Conservation (phyloP, 106 monocot species). For the Alisma plantagoaquatica region DNA sequence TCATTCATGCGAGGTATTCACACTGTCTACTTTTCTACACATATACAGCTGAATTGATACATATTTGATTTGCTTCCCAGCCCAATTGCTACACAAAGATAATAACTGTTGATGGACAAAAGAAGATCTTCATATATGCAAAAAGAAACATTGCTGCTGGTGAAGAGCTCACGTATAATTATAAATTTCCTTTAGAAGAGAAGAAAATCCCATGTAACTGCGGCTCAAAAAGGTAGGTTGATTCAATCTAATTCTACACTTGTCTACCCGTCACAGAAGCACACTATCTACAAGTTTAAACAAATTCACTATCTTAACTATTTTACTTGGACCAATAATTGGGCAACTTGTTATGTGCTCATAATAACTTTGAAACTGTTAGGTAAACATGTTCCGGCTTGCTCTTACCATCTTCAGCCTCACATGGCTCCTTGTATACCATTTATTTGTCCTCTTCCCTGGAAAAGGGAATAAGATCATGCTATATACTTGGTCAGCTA, state of each 20-base stretch:
- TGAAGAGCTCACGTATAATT: conserved; percentile 96
- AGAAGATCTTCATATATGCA: conserved; percentile 98
- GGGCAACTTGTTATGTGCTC: not conserved
- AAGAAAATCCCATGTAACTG: conserved; percentile 98
- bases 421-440: too few relatives aligned
- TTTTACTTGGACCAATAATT: not conserved
- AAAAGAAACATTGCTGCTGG: conserved; percentile 84
- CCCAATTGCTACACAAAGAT: conserved; percentile 98
- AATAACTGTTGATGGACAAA: conserved; percentile 93
- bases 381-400: not conserved
- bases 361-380: not conserved
- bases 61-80: conserved; percentile 21
- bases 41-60: not conserved
- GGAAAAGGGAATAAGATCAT: too few relatives aligned
- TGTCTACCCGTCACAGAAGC: not conserved
- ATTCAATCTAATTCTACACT: too few relatives aligned
- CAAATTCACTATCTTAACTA: not conserved
- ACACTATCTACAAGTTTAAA: not conserved
- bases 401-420: too few relatives aligned
- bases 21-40: not conserved
- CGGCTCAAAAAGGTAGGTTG: conserved; percentile 73
- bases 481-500: too few relatives aligned
- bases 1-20: conserved; percentile 92
- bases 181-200: conserved; percentile 97
- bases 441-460: too few relatives aligned